A percentile compares a stretch with the other conserved stretches of the same genome.
phyloP scores from a whole-genome alignment of 805 yeast genomes.

The Yamadazyma tumulicola region DNA sequence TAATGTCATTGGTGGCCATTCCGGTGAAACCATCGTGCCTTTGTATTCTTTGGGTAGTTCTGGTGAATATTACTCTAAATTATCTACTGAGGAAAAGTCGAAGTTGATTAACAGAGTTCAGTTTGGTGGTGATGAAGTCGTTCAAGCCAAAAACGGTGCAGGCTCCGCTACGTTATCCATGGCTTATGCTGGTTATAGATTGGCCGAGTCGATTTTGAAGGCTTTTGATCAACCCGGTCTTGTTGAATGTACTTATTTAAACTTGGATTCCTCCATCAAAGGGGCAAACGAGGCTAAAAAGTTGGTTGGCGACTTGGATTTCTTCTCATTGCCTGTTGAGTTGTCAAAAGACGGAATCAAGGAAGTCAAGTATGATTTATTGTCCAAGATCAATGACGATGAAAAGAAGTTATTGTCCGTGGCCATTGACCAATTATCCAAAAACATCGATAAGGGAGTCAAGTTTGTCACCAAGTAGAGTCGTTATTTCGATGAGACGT shows the following conservation, averaged over 20 bases:
- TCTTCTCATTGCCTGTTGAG: conserved; percentile 61
- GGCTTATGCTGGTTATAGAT: conserved; percentile 82
- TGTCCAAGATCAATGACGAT: conserved; percentile 44
- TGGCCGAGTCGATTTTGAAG: conserved; percentile 63
- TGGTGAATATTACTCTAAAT: conserved; percentile 30
- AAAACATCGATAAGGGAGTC: conserved; percentile 59
- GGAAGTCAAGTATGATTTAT: conserved; percentile 51
- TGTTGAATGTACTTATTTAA: conserved; percentile 50
- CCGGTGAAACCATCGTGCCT: conserved; percentile 93
- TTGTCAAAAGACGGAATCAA: conserved; percentile 54
- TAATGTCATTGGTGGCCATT: conserved; percentile 91
- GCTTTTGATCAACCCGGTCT: conserved; percentile 41
- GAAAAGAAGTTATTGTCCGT: conserved; percentile 55
- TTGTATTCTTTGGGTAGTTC: conserved; percentile 52
- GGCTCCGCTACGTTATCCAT: conserved; percentile 84
- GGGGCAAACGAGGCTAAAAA: conserved; percentile 53
- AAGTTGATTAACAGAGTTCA: conserved; percentile 84
- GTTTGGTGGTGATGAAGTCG: conserved; percentile 89
- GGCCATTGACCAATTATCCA: conserved; percentile 52
- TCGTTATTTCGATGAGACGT: too few species aligned
- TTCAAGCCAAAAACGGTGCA: conserved; percentile 78
- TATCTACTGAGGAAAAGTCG: conserved; percentile 60
- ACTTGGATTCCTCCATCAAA: conserved; percentile 45
- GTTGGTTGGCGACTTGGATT: conserved; percentile 42
- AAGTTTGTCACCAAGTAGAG: conserved; percentile 32